Evolutionary conservation across 441 rosid genomes (phyloP).

Genomic region (Corymbia calophylla): DNA sequence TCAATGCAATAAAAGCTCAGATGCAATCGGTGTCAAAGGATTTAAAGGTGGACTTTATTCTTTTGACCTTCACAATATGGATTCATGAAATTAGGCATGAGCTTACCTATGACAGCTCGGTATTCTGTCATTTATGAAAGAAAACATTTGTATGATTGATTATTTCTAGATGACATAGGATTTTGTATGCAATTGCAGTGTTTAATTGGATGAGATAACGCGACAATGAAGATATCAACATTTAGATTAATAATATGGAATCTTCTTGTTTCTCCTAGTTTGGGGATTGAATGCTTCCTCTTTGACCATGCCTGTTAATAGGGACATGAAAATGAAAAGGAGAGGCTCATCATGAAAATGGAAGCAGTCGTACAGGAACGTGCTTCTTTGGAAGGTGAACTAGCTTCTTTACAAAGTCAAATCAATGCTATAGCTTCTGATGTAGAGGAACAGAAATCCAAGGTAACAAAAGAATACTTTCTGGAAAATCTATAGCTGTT

Average conservation of each 20-base stretch:
- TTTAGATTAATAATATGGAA: neutral
- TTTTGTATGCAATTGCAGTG: neutral
- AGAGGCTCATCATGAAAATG: constrained; percentile 88
- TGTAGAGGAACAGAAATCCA: constrained; percentile 60
- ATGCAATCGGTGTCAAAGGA: constrained; percentile 81
- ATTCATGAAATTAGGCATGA: neutral
- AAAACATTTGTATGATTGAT: neutral
- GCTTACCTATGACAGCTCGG: neutral
- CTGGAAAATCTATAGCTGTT: neutral
- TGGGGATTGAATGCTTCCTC: neutral
- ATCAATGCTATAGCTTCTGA: constrained; percentile 52
- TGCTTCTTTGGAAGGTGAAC: constrained; percentile 73
- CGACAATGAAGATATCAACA: neutral
- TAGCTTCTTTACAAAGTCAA: constrained; percentile 55
- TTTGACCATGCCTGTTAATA: constrained; percentile 21
- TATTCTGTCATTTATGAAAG: neutral
- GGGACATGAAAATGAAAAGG: constrained; percentile 80
- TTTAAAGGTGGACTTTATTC: constrained; percentile 58
- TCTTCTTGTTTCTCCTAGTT: neutral
- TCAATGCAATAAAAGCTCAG: constrained; percentile 66
- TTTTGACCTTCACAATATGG: neutral
- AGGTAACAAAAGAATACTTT: constrained; percentile 38
- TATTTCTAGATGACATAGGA: neutral
- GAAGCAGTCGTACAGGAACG: constrained; percentile 76
- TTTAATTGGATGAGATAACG: neutral